These are phyloP conservation scores for Musa troglodytarum DNA, from an alignment of 176 grass and related monocot genomes.

Conservation along the genomic window DNA sequence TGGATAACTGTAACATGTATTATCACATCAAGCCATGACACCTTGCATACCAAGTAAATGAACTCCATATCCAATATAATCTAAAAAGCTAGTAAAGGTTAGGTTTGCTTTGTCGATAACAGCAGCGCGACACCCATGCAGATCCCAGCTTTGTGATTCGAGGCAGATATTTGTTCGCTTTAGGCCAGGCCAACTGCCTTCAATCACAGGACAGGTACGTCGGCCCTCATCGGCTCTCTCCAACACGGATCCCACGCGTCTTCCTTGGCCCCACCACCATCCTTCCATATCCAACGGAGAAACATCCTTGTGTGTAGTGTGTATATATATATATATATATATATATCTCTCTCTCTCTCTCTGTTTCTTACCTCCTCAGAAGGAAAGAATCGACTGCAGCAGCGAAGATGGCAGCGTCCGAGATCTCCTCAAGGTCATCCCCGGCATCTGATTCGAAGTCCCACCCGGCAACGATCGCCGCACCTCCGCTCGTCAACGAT, in stretches of 20 bases:
- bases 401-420: not conserved
- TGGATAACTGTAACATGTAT: not conserved
- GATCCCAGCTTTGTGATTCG: too few relatives aligned
- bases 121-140: too few relatives aligned
- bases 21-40: not conserved
- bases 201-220: not conserved
- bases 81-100: too few relatives aligned
- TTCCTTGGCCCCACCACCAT: not conserved
- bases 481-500: constrained; percentile 19
- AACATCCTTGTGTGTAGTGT: too few relatives aligned
- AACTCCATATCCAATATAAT: too few relatives aligned
- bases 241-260: not conserved
- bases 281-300: not conserved
- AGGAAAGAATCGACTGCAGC: not conserved
- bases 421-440: not conserved
- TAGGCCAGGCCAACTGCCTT: not conserved
- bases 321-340: too few relatives aligned
- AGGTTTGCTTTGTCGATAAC: too few relatives aligned
- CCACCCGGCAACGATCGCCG: not conserved
- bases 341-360: too few relatives aligned
- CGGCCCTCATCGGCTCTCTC: not conserved
- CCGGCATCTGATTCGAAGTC: not conserved
- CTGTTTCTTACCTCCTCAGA: too few relatives aligned
- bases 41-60: too few relatives aligned
- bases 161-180: not conserved